phyloP scores from a whole-genome alignment of 2,329 filamentous ascomycete genomes.

The Arthrinium phaeospermum region DNA sequence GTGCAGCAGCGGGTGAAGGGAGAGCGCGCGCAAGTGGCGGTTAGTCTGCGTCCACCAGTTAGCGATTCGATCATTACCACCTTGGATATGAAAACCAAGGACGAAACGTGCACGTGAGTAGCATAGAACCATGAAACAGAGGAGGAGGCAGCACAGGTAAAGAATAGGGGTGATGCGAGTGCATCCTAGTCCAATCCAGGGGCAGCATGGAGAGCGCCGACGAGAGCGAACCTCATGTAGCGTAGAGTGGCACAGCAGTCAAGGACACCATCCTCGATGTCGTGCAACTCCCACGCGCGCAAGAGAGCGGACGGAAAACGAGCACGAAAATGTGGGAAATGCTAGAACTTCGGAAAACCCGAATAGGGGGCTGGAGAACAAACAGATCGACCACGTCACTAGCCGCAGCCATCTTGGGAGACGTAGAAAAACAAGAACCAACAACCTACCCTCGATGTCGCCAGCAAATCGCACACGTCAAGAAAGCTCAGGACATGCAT shows the following conservation, averaged over 20 bases:
- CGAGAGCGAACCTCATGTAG: not conserved
- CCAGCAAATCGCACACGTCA: conserved; percentile 62
- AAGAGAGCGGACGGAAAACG: not conserved
- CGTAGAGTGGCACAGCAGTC: not conserved
- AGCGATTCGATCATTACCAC: conserved; percentile 23
- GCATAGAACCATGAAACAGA: not conserved
- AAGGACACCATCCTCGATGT: not conserved
- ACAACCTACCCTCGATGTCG: conserved; percentile 60
- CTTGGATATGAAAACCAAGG: conserved; percentile 25
- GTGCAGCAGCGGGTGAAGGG: conserved; percentile 70
- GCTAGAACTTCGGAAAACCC: conserved; percentile 13
- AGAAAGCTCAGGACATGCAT: conserved; percentile 61
- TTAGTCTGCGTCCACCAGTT: conserved; percentile 52
- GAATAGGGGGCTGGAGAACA: not conserved
- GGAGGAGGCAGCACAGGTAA: not conserved
- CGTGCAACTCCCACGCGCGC: not conserved
- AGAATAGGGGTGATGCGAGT: not conserved
- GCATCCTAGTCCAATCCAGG: not conserved
- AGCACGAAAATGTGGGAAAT: conserved; percentile 25
- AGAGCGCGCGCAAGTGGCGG: conserved; percentile 66
- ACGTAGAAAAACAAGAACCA: not conserved
- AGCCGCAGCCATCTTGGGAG: conserved; percentile 17
- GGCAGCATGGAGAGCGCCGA: no score
- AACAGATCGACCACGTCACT: not conserved
- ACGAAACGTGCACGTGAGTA: not conserved